A percentile compares a stretch with the other conserved stretches of the same genome.
Conservation (phyloP, 169 alveolate species). For the Fabrea salina region DNA sequence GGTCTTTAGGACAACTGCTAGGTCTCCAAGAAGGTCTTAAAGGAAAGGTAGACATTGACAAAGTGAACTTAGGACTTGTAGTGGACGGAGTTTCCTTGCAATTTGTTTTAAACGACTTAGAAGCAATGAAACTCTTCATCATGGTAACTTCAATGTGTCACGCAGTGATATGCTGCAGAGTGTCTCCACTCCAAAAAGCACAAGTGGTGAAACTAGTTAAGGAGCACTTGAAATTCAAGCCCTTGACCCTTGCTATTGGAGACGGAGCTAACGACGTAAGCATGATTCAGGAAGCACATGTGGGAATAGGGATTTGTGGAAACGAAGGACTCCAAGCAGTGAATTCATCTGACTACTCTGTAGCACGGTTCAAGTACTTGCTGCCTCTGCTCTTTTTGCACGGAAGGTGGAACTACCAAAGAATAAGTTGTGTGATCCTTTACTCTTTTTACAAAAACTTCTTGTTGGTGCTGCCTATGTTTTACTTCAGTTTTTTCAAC, state of each 20-base stretch:
- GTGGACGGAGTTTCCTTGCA: slow-evolving; percentile 19
- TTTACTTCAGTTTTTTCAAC: slow-evolving; percentile 88
- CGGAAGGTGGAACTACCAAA: slow-evolving; percentile 65
- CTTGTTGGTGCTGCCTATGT: slow-evolving; percentile 90
- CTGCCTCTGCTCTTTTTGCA: slow-evolving; percentile 56
- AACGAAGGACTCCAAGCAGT: slow-evolving; percentile 70
- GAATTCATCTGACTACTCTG: slow-evolving; percentile 65
- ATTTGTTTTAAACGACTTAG: neutral
- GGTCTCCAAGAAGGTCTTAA: no score
- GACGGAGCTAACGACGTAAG: slow-evolving; percentile 81
- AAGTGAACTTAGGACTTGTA: neutral
- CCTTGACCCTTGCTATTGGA: slow-evolving; percentile 68
- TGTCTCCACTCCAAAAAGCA: slow-evolving; percentile 94
- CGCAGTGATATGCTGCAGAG: slow-evolving; percentile 95
- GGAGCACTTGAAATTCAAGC: slow-evolving; percentile 35
- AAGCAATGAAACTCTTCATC: neutral
- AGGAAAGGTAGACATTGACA: neutral
- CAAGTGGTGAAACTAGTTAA: slow-evolving; percentile 79
- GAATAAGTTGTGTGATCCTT: slow-evolving; percentile 83
- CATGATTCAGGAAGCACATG: slow-evolving; percentile 67
- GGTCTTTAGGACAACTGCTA: no score
- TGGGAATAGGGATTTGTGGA: slow-evolving; percentile 74
- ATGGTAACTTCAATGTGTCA: slow-evolving; percentile 7
- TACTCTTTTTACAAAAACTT: slow-evolving; percentile 97
- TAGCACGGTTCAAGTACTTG: slow-evolving; percentile 62